Evolutionary conservation across 306 rosid species (phyloP), one percentile per base, ranked within the genome.

Genomic region (Cucurbita maxima): DNA sequence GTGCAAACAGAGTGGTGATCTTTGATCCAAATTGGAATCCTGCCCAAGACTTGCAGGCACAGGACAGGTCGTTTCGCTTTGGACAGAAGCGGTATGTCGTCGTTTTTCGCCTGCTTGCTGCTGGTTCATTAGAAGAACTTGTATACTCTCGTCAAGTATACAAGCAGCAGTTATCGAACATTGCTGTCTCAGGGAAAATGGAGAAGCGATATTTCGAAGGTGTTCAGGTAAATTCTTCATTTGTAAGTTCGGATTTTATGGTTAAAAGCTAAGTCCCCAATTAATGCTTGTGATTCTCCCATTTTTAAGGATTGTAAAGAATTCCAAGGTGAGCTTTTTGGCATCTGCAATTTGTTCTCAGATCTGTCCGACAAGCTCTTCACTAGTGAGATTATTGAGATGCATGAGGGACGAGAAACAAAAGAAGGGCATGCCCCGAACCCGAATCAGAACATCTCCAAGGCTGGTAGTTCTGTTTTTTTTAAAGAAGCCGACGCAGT

Each of bases 11-110:
- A 18, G 98, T 90, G 18, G 98, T 93, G 63, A 85, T 90, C 79
- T 93, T 93, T 71, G 98, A 93, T 84, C 98, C 97, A 75, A 93
- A 89, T 83, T 93, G 98, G 98, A 93, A 93, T 81, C 98, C 98
- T 60, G 91, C 98, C 36, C 98, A 90, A 81, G 98, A 88, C 77
- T 87, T 90, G 77, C 98, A 93, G 81, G 98, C 98, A 38, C 97
- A 93, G 71, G 98, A 93, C 82, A 84, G 98, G 83, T 93, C 98
- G 58, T 93, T 93, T 79, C 90, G 98, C 5, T 93, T 81, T 50
- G 98, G 98, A 25, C 98, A 93, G 90, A 93, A 81, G 81, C 90
- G 96, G 54, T 97, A 93, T 76, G 98, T 93, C 36, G 79, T 87
- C 75, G 96, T 93, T 76, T 88, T 90, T 81, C 97, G 98, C 58